phyloP scores from a whole-genome alignment of 495 filamentous ascomycete species.

The Trichoderma orchidacearum region DNA sequence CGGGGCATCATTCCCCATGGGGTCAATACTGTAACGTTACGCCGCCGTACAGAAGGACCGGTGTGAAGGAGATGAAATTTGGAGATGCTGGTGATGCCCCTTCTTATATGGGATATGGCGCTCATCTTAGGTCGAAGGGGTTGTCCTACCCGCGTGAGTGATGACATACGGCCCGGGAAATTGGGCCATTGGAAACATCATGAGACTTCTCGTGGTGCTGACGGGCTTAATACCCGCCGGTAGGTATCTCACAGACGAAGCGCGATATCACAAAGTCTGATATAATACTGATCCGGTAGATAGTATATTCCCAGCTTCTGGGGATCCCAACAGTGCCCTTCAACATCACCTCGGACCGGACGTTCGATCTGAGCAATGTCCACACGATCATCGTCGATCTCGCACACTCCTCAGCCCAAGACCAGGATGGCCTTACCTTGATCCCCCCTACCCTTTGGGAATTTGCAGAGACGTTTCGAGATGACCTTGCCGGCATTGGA shows the following conservation, averaged over 20 bases:
- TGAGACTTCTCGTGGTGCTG: neutral
- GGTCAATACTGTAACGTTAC: neutral
- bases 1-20: neutral
- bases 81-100: neutral
- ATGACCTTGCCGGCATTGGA: constrained; percentile 22
- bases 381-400: constrained; percentile 6
- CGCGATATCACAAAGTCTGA: neutral
- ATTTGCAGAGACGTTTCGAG: constrained; percentile 31
- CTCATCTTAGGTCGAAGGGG: neutral
- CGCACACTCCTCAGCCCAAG: constrained; percentile 8
- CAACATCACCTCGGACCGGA: neutral
- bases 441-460: constrained; percentile 36
- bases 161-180: no score
- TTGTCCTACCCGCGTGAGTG: no score
- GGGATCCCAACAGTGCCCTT: constrained; percentile 1
- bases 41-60: neutral
- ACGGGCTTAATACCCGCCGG: neutral
- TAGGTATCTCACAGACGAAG: neutral
- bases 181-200: neutral
- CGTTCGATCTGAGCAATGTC: neutral
- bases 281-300: neutral
- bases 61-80: neutral
- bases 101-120: neutral
- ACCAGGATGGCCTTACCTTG: constrained; percentile 31
- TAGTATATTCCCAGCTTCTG: constrained; percentile 23